phyloP scores from a whole-genome alignment of 2,329 filamentous ascomycete genomes.

The Bipolaris zeicola region DNA sequence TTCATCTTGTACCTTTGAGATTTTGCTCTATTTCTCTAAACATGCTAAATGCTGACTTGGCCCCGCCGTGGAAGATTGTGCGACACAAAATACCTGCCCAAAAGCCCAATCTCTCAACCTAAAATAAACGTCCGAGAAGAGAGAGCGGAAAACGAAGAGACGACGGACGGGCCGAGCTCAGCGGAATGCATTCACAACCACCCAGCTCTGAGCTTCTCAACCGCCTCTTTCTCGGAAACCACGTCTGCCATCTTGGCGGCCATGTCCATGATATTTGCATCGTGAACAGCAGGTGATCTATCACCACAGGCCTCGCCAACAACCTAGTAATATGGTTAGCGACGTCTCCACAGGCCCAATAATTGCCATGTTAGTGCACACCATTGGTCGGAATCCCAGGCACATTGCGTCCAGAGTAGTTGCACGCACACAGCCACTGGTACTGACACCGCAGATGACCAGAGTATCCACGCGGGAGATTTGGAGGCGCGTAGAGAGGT shows the following conservation, averaged over 20 bases:
- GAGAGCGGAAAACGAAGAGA: neutral
- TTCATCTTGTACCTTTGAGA: neutral
- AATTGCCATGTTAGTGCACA: constrained; percentile 28
- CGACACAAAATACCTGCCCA: neutral
- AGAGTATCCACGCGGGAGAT: constrained; percentile 51
- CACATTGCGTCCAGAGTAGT: constrained; percentile 55
- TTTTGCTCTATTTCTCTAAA: neutral
- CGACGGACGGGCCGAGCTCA: too few species aligned
- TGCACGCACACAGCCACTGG: constrained; percentile 55
- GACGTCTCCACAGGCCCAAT: constrained; percentile 10
- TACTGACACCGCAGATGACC: constrained; percentile 57
- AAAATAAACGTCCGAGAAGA: neutral
- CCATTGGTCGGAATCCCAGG: constrained; percentile 54
- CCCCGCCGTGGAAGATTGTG: neutral
- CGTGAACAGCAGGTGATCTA: constrained; percentile 52
- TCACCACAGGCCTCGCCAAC: constrained; percentile 56
- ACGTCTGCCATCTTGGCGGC: constrained; percentile 57
- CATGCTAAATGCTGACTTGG: neutral
- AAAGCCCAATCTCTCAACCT: neutral
- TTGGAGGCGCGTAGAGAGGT: constrained; percentile 50
- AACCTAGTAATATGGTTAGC: constrained; percentile 36
- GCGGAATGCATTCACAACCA: constrained; percentile 33
- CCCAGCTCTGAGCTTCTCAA: constrained; percentile 47
- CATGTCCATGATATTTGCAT: constrained; percentile 54
- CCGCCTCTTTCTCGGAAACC: constrained; percentile 50